A percentile compares a stretch with the other conserved stretches of the same genome.
phyloP scores from a whole-genome alignment of 2,329 filamentous ascomycete species.

The Decorospora gaudefroyi region DNA sequence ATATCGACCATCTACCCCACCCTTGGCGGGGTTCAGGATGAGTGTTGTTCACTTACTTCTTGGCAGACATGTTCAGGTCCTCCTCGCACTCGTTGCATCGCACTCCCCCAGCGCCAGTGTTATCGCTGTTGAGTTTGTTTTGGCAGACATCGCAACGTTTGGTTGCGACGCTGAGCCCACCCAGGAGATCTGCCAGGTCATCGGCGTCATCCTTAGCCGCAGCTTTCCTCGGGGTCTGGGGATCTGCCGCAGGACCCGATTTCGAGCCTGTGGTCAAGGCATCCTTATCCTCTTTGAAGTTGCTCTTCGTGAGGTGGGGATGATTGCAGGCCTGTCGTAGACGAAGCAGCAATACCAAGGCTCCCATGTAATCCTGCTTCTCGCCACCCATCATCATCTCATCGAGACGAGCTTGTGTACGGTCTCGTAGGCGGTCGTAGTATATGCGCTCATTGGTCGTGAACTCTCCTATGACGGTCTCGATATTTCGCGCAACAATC shows the following conservation, averaged over 20 bases:
- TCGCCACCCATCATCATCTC: slow-evolving; percentile 87
- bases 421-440: slow-evolving; percentile 79
- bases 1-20: too few species aligned
- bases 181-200: slow-evolving; percentile 82
- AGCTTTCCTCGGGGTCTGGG: slow-evolving; percentile 46
- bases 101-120: slow-evolving; percentile 58
- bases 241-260: slow-evolving; percentile 47
- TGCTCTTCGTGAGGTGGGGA: slow-evolving; percentile 81
- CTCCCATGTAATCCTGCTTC: slow-evolving; percentile 87
- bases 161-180: slow-evolving; percentile 75
- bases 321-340: slow-evolving; percentile 95
- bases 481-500: slow-evolving; percentile 87
- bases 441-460: slow-evolving; percentile 80
- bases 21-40: not conserved
- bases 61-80: slow-evolving; percentile 66
- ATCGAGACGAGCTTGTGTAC: slow-evolving; percentile 84
- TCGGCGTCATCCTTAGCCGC: slow-evolving; percentile 68
- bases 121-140: slow-evolving; percentile 63
- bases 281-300: slow-evolving; percentile 85
- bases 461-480: slow-evolving; percentile 78
- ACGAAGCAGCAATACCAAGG: slow-evolving; percentile 86
- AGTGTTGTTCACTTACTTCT: slow-evolving; percentile 42
- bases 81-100: slow-evolving; percentile 75
- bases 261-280: slow-evolving; percentile 68
- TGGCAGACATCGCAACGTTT: slow-evolving; percentile 87